Conservation (phyloP, 164 flowering plant species). For the Magnolia officinalis region DNA sequence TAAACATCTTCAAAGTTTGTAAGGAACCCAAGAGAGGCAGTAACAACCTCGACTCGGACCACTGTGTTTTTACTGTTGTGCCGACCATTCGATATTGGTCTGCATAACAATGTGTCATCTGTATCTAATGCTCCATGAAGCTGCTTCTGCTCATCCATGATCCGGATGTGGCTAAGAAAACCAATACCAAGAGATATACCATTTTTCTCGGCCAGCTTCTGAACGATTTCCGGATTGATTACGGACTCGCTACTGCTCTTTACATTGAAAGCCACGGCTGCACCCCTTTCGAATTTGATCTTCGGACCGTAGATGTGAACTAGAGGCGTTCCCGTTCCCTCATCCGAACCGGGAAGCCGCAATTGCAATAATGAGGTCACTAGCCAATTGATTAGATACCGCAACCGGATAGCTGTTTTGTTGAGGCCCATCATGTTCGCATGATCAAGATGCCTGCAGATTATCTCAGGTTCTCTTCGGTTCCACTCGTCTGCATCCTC, state of each 20-base stretch:
- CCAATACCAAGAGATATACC: conserved; percentile 60
- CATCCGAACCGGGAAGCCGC: conserved; percentile 40
- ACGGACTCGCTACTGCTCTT: conserved; percentile 45
- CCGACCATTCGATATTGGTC: conserved; percentile 29
- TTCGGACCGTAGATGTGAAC: conserved; percentile 80
- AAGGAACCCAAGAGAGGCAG: conserved; percentile 61
- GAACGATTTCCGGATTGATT: conserved; percentile 59
- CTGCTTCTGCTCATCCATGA: conserved; percentile 29
- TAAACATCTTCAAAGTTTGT: conserved; percentile 66
- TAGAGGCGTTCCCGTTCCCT: conserved; percentile 28
- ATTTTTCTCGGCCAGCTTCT: conserved; percentile 61
- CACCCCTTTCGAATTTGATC: conserved; percentile 61
- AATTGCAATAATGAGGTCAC: conserved; percentile 67
- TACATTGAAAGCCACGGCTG: conserved; percentile 71
- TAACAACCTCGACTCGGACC: conserved; percentile 56
- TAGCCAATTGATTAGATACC: conserved; percentile 73
- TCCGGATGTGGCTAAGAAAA: conserved; percentile 44
- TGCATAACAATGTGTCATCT: conserved; percentile 30
- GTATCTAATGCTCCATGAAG: conserved; percentile 25
- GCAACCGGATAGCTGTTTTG: conserved; percentile 54
- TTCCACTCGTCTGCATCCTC: conserved; percentile 46
- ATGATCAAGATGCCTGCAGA: conserved; percentile 63
- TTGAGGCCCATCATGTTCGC: conserved; percentile 66
- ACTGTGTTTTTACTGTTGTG: conserved; percentile 34
- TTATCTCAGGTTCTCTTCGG: conserved; percentile 52